A percentile compares a stretch with the other conserved stretches of the same genome.
These are phyloP conservation scores for Backusella mclennaniae DNA, from an alignment of 192 early-diverging fungal species.

Conservation along the genomic window DNA sequence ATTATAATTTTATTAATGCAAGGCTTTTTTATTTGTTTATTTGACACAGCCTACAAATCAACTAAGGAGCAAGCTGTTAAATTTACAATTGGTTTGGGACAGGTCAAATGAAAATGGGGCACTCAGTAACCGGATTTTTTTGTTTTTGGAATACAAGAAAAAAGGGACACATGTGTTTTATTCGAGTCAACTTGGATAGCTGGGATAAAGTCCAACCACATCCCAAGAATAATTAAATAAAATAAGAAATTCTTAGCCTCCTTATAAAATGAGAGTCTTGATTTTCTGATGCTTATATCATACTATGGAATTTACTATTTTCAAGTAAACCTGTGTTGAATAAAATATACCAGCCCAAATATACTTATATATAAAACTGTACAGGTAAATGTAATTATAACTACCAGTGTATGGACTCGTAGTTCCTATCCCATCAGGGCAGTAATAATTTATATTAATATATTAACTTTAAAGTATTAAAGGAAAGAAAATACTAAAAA, in stretches of 20 bases:
- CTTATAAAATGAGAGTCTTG: background rate
- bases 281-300: background rate
- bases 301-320: background rate
- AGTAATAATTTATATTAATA: background rate
- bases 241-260: background rate
- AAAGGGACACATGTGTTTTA: background rate
- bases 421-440: background rate
- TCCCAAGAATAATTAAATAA: background rate
- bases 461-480: background rate
- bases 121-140: background rate
- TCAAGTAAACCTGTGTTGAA: background rate
- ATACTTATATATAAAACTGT: background rate
- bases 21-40: background rate
- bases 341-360: background rate
- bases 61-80: background rate
- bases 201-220: background rate
- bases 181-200: background rate
- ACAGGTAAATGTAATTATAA: background rate
- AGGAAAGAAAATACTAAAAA: background rate
- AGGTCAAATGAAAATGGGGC: background rate
- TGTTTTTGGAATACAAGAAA: background rate
- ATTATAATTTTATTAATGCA: background rate
- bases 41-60: background rate
- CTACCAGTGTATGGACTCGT: background rate
- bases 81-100: background rate